Evolutionary conservation across 331 rosid species (phyloP), one percentile per base, ranked within the genome.

Genomic region (Erythrophleum ivorense): DNA sequence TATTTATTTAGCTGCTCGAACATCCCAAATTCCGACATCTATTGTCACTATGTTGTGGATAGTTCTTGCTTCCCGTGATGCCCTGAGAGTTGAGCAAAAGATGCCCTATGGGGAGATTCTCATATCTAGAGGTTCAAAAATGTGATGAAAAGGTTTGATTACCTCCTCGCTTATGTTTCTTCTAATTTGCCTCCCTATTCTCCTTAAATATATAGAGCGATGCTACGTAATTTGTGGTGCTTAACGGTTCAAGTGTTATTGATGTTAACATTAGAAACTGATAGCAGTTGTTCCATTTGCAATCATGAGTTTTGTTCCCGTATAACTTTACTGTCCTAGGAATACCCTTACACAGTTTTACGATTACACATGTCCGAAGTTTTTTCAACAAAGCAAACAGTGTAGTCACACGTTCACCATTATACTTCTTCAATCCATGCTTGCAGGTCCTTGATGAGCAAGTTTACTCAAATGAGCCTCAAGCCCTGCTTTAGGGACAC

Each of bases 21-120:
- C 21, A 62, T 73, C 11, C 57, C 60, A 62, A 7, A 54, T n/a
- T 57, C 14, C 36, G 69, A 69, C 12, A 12, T 31, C 45, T 57
- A 24, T 65, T 80, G 50, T 59, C 58, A 76, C 36, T 71, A 4
- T 78, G 48, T 46, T 13, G 41, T 79, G 21, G 76, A 69, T 70
- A 91, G 96, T 95, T 80, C 90, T 93, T 72, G 93, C 92, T 63
- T 84, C 93, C 77, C 88, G 90, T 1, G 89, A 82, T 69, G 80
- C 74, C 52, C 54, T 93, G 29, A 84, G 72, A 87, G 97, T 95
- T 8, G 81, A 91, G 58, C 99, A 95, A 67, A 50, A 59, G 59
- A 79, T 38, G 15, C 55, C 97, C 8, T 95, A 78, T 36, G 93
- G 89, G 41, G 94, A 90, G 72, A 89, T 93, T 75, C 85, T 89